Evolutionary conservation across 805 yeast genomes (phyloP), one percentile per base, ranked within the genome.

Genomic region (Torulaspora indica): DNA sequence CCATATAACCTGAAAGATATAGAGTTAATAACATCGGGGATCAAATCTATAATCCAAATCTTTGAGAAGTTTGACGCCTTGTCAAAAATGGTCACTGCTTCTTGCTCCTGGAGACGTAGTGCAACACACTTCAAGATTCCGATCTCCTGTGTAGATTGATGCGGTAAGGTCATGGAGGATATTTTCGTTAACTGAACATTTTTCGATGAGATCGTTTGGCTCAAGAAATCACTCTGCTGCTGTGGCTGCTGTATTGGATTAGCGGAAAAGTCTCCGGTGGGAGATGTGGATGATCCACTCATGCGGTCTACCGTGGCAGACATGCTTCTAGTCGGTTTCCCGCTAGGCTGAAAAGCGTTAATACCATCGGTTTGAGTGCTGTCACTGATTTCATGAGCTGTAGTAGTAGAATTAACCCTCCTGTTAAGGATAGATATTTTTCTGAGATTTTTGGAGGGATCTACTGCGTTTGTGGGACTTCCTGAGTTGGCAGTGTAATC

Each of bases 131-230:
- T 45, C 14, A 57, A 40, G 8, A 29, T 42, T 6, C 36, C 14
- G 8, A 27, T 24, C 15, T 38, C 33, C 1, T 14, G 17, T 7
- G 45, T 17, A 22, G 36, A 29, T 13, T 25, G 42, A n/a, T 77
- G 46, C 40, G 58, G 67, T 31, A 70, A 63, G 1, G 54, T 53
- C 14, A 67, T 56, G 0, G 75, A 61, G 13, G 78, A 79, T 2
- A 85, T 62, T 55, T 75, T 77, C 0, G 89, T 78, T 47, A 86
- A 66, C n/a, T 82, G 80, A 55, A 82, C 73, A 59, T 87, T 95
- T 53, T 83, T 85, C 31, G 80, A 64, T 0, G 69, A 59, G 13
- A 75, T 73, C 0, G 73, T 67, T 31, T 55, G 54, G 24, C 39
- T 38, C 1, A 49, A 31, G 22, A 34, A 7, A 13, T 40, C 47